phyloP scores from a whole-genome alignment of 352 stramenopile genomes.

The Globisporangium carolinianum region DNA sequence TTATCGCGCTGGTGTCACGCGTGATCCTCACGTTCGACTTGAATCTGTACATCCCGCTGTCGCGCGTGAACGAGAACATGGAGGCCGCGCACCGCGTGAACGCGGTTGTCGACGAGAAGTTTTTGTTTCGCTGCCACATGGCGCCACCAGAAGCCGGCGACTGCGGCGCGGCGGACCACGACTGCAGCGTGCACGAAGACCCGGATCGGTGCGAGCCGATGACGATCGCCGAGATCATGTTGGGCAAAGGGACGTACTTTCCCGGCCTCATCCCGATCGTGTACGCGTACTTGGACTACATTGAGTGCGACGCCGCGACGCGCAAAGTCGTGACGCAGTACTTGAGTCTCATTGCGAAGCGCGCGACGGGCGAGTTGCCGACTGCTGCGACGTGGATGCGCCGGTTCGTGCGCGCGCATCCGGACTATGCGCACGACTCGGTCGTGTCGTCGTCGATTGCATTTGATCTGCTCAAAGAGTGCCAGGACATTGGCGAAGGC shows the following conservation, averaged over 20 bases:
- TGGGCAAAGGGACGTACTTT: constrained; percentile 95
- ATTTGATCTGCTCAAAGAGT: constrained; percentile 94
- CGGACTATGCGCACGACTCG: constrained; percentile 95
- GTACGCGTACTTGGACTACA: constrained; percentile 96
- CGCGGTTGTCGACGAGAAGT: constrained; percentile 93
- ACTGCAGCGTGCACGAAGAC: constrained; percentile 55
- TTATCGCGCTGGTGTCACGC: constrained; percentile 96
- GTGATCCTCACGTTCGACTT: constrained; percentile 99
- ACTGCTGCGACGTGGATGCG: constrained; percentile 97
- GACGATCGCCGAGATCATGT: constrained; percentile 97
- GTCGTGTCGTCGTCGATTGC: constrained; percentile 74
- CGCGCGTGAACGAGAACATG: constrained; percentile 99
- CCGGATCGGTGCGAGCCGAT: constrained; percentile 89
- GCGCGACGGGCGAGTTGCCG: constrained; percentile 92
- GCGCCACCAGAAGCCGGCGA: constrained; percentile 78
- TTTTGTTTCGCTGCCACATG: constrained; percentile 96
- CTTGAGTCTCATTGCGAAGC: constrained; percentile 90
- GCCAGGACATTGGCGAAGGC: constrained; percentile 94
- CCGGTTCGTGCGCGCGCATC: constrained; percentile 92
- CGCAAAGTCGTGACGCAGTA: constrained; percentile 64
- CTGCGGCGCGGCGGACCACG: constrained; percentile 24
- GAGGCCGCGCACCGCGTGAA: constrained; percentile 95
- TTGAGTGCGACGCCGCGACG: constrained; percentile 93
- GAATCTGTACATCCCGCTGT: constrained; percentile 99
- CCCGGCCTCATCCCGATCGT: constrained; percentile 95